Evolutionary conservation across 331 rosid species (phyloP).

Genomic region (Quercus tomentella): DNA sequence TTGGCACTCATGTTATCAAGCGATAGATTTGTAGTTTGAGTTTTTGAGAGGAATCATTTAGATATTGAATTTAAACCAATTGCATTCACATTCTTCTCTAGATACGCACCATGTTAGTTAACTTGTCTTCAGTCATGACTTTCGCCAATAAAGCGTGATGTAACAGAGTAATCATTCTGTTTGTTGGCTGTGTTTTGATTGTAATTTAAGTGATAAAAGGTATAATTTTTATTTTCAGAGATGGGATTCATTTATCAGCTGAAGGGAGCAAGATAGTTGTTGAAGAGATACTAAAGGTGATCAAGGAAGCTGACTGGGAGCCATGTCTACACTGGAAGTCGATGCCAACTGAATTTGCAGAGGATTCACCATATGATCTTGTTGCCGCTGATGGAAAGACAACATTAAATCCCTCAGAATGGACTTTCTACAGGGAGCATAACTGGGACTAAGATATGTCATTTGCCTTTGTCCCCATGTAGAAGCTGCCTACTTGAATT

Average conservation of each 20-base stretch:
- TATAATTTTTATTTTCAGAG: constrained; percentile 33
- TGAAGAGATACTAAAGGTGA: constrained; percentile 66
- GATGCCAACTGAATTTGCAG: constrained; percentile 67
- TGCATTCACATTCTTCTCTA: background rate
- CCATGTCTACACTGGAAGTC: constrained; percentile 88
- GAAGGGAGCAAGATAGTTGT: constrained; percentile 91
- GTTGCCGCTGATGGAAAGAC: constrained; percentile 77
- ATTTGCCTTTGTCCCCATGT: background rate
- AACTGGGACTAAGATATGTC: constrained; percentile 58
- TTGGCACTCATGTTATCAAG: background rate
- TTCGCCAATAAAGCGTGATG: too few relatives aligned
- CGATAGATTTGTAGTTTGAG: background rate
- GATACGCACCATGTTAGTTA: background rate
- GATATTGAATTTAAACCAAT: background rate
- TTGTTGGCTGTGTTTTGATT: background rate
- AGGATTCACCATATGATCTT: constrained; percentile 82
- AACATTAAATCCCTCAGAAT: constrained; percentile 79
- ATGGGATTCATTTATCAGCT: constrained; percentile 84
- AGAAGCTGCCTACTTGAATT: background rate
- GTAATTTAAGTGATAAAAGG: background rate
- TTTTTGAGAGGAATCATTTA: background rate
- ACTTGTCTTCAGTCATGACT: too few relatives aligned
- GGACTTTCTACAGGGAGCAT: constrained; percentile 73
- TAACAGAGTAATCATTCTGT: background rate
- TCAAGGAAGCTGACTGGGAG: constrained; percentile 84